phyloP scores from a whole-genome alignment of 345 rosid species.

The Citrus trifoliata region DNA sequence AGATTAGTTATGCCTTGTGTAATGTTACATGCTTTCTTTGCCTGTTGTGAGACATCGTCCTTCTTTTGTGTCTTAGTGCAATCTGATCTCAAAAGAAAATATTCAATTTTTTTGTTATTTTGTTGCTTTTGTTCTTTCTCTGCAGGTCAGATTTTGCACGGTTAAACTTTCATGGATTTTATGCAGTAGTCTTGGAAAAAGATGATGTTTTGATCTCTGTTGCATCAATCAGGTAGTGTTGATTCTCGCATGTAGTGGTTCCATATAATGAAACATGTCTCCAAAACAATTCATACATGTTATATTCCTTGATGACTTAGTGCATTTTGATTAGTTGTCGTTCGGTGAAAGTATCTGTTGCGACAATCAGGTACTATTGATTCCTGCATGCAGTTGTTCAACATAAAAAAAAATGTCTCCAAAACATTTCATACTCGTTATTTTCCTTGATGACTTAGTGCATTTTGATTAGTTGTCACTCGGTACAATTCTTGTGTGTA shows the following conservation, averaged over 20 bases:
- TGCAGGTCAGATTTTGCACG: constrained; percentile 83
- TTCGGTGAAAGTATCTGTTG: constrained; percentile 44
- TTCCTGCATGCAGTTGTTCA: not conserved
- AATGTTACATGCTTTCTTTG: not conserved
- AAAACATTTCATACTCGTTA: no score
- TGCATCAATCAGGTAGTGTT: constrained; percentile 83
- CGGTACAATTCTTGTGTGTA: not conserved
- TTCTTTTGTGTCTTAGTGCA: not conserved
- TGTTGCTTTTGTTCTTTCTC: constrained; percentile 14
- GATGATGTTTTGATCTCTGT: constrained; percentile 77
- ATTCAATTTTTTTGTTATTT: not conserved
- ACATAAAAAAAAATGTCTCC: not conserved
- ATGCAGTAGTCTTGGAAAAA: constrained; percentile 84
- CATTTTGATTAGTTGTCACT: not conserved
- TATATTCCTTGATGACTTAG: no score
- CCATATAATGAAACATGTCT: not conserved
- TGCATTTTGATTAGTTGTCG: no score
- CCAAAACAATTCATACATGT: no score
- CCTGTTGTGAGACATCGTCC: not conserved
- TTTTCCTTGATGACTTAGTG: not conserved
- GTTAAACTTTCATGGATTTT: constrained; percentile 75
- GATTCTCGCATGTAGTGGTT: not conserved
- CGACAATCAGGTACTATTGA: constrained; percentile 70
- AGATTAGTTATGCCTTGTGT: not conserved
- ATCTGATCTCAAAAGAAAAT: not conserved